Percentiles rank a stretch among this genome's conserved stretches.
phyloP scores from a whole-genome alignment of 2,329 filamentous ascomycete genomes.

The Corinectria fuckeliana region DNA sequence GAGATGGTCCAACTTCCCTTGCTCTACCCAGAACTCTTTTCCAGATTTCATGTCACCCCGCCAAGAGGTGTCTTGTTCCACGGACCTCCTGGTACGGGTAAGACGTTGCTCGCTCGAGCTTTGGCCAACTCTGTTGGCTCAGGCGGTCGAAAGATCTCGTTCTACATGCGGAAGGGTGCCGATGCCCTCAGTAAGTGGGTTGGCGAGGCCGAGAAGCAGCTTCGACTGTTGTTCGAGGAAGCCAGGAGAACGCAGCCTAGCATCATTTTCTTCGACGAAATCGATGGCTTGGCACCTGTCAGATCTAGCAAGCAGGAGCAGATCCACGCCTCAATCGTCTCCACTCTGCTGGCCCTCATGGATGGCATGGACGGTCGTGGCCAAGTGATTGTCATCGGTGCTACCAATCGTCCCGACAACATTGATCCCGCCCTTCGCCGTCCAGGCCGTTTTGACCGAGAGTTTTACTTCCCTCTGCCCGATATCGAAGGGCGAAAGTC shows the following conservation, averaged over 20 bases:
- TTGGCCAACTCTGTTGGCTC: slow-evolving; percentile 89
- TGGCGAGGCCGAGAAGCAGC: slow-evolving; percentile 94
- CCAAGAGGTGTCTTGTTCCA: slow-evolving; percentile 96
- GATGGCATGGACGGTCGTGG: slow-evolving; percentile 98
- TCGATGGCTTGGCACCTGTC: slow-evolving; percentile 94
- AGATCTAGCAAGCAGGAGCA: slow-evolving; percentile 98
- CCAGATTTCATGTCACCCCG: slow-evolving; percentile 89
- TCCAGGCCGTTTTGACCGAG: slow-evolving; percentile 93
- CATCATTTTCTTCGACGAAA: slow-evolving; percentile 99
- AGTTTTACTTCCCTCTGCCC: slow-evolving; percentile 97
- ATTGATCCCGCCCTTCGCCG: slow-evolving; percentile 95
- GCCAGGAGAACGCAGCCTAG: slow-evolving; percentile 94
- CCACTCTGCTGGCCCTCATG: slow-evolving; percentile 92
- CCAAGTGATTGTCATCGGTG: slow-evolving; percentile 97
- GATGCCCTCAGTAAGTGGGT: slow-evolving; percentile 99
- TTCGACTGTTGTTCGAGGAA: slow-evolving; percentile 93
- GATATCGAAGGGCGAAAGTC: slow-evolving; percentile 79
- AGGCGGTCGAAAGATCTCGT: slow-evolving; percentile 92
- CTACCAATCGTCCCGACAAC: slow-evolving; percentile 96
- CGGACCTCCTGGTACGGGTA: slow-evolving; percentile 95
- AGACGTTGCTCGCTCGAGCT: slow-evolving; percentile 93
- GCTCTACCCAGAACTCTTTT: slow-evolving; percentile 93
- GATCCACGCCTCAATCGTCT: slow-evolving; percentile 97
- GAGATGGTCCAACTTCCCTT: slow-evolving; percentile 97
- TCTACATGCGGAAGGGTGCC: slow-evolving; percentile 99